Evolutionary conservation across 2,329 filamentous ascomycete species (phyloP).

Genomic region (Aspergillus hortae): DNA sequence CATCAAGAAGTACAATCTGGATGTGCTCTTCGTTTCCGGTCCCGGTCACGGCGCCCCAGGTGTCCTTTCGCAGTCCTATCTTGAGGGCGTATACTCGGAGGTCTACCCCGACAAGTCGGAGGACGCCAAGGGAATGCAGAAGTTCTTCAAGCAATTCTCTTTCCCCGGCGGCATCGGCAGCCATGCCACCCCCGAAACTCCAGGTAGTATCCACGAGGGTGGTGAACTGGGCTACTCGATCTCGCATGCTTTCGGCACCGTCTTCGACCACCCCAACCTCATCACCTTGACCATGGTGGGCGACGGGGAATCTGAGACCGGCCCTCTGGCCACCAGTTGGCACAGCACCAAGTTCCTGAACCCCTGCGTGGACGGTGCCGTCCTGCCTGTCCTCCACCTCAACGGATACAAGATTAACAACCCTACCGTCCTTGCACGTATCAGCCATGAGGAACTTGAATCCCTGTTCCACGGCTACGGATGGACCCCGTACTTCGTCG

Average conservation of each 20-base stretch:
- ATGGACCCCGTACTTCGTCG: slow-evolving; percentile 76
- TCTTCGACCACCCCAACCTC: slow-evolving; percentile 70
- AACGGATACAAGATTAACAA: slow-evolving; percentile 88
- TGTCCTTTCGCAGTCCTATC: slow-evolving; percentile 70
- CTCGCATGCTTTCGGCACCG: slow-evolving; percentile 72
- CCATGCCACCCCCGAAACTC: slow-evolving; percentile 75
- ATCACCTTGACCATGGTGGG: slow-evolving; percentile 76
- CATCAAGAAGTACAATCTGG: slow-evolving; percentile 74
- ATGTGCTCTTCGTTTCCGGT: slow-evolving; percentile 70
- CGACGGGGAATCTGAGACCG: slow-evolving; percentile 78
- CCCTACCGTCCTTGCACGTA: slow-evolving; percentile 68
- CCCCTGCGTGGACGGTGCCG: slow-evolving; percentile 72
- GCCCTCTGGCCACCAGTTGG: slow-evolving; percentile 74
- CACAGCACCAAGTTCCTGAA: slow-evolving; percentile 81
- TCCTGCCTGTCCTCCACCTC: slow-evolving; percentile 72
- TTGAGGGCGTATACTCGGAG: slow-evolving; percentile 74
- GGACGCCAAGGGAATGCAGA: slow-evolving; percentile 64
- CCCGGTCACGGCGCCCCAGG: slow-evolving; percentile 76
- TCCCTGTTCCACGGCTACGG: slow-evolving; percentile 70
- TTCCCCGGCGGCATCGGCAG: slow-evolving; percentile 76
- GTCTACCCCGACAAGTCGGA: slow-evolving; percentile 72
- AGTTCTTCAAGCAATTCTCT: slow-evolving; percentile 79
- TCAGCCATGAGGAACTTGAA: slow-evolving; percentile 69
- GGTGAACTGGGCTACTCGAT: slow-evolving; percentile 79
- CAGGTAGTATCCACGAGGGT: slow-evolving; percentile 73